Evolutionary conservation across 139 green algal genomes (phyloP).

Genomic region (Choricystis sp.): DNA sequence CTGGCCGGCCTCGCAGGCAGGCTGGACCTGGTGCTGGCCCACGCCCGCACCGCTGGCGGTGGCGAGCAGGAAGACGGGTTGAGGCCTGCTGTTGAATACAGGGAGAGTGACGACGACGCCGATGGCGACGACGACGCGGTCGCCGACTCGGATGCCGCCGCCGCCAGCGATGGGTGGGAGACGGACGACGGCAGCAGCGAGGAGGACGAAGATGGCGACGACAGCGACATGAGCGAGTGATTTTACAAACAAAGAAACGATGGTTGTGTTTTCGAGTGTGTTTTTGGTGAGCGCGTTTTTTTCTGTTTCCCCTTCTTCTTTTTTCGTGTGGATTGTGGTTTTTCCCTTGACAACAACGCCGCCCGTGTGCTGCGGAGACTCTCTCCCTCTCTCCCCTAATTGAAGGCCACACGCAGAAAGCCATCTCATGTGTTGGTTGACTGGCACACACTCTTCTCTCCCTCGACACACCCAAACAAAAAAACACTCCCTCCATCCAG

Average conservation of each 20-base stretch:
- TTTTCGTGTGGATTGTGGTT: too few relatives aligned
- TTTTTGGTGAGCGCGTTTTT: too few relatives aligned
- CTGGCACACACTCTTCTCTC: too few relatives aligned
- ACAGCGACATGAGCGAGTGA: background rate
- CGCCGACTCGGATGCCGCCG: conserved; percentile 3
- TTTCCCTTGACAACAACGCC: too few relatives aligned
- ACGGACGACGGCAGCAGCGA: conserved; percentile 2
- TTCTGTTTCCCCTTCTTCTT: too few relatives aligned
- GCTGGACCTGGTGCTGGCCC: conserved; percentile 4
- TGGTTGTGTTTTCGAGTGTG: background rate
- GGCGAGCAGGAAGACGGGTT: background rate
- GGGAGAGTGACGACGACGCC: conserved; percentile 12
- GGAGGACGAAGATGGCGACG: conserved; percentile 7
- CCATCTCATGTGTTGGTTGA: too few relatives aligned
- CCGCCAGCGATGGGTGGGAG: conserved; percentile 1
- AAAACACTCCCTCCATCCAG: too few relatives aligned
- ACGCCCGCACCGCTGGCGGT: background rate
- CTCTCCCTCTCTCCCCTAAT: too few relatives aligned
- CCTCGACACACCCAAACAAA: too few relatives aligned
- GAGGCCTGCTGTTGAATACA: conserved; percentile 1
- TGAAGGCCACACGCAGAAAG: too few relatives aligned
- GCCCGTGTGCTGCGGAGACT: too few relatives aligned
- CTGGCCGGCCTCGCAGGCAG: conserved; percentile 1
- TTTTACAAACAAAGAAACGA: background rate
- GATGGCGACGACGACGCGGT: conserved; percentile 4